phyloP scores from a whole-genome alignment of 1,284 basidiomycete genomes.

The Pascua guehoae region DNA sequence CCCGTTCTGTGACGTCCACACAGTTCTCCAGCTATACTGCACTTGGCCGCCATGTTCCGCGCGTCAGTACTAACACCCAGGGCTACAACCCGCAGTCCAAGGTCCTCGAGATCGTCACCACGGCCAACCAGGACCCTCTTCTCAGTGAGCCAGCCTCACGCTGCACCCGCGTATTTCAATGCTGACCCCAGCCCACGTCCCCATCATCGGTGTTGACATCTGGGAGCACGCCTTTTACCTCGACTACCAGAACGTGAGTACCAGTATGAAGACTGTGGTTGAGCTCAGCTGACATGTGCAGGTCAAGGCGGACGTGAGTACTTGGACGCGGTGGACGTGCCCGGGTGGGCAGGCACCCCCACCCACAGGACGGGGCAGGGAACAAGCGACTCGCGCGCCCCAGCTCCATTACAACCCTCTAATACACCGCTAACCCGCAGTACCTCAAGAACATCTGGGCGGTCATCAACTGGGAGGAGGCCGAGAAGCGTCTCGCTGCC shows the following conservation, averaged over 20 bases:
- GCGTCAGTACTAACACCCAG: conserved; percentile 44
- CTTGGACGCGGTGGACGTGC: neutral
- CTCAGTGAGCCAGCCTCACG: conserved; percentile 59
- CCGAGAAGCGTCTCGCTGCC: conserved; percentile 67
- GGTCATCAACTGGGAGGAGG: conserved; percentile 88
- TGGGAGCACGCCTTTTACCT: conserved; percentile 73
- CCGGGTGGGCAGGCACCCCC: too few relatives aligned
- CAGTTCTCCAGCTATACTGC: neutral
- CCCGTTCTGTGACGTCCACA: too few relatives aligned
- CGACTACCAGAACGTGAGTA: conserved; percentile 77
- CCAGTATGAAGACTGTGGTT: neutral
- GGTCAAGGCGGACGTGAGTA: conserved; percentile 72
- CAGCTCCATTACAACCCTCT: neutral
- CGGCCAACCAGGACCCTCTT: conserved; percentile 94
- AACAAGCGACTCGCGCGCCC: too few relatives aligned
- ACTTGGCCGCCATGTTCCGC: too few relatives aligned
- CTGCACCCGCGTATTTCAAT: neutral
- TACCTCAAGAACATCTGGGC: conserved; percentile 89
- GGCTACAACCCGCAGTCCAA: conserved; percentile 68
- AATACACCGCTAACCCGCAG: conserved; percentile 48
- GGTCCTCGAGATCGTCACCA: conserved; percentile 84
- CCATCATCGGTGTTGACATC: conserved; percentile 93
- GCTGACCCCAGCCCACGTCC: conserved; percentile 62
- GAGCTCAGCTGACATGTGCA: neutral
- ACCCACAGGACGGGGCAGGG: too few relatives aligned